These are phyloP conservation scores for Auricularia sp. DNA, from an alignment of 768 basidiomycete species.

Conservation along the genomic window DNA sequence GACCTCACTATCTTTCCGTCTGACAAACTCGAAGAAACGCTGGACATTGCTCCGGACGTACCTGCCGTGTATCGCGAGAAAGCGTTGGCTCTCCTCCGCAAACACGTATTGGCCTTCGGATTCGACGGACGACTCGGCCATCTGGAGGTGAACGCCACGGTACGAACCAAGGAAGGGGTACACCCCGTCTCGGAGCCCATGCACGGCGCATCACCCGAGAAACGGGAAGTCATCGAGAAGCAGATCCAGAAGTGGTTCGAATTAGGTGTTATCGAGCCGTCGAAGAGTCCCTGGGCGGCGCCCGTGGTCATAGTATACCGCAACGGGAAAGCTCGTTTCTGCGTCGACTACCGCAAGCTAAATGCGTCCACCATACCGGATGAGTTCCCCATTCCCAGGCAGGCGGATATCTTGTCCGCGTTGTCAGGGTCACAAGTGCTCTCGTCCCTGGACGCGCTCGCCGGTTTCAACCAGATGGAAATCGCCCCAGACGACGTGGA, in stretches of 20 bases:
- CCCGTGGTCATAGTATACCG: slow-evolving; percentile 26
- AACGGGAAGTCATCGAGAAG: too few species aligned
- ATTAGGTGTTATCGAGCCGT: slow-evolving; percentile 29
- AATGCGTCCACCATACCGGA: slow-evolving; percentile 18
- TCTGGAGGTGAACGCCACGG: slow-evolving; percentile 15
- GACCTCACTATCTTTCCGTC: too few species aligned
- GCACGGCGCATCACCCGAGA: slow-evolving; percentile 15
- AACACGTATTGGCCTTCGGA: slow-evolving; percentile 18
- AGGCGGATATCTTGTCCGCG: slow-evolving; percentile 19
- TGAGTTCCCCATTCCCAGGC: slow-evolving; percentile 21
- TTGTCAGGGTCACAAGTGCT: slow-evolving; percentile 23
- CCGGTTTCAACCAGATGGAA: slow-evolving; percentile 32
- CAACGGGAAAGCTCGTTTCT: slow-evolving; percentile 30
- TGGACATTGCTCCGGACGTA: slow-evolving; percentile 14
- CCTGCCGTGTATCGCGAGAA: not conserved
- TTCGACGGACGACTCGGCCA: slow-evolving; percentile 22
- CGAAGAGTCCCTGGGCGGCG: slow-evolving; percentile 27
- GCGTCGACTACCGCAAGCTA: slow-evolving; percentile 21
- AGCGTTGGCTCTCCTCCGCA: slow-evolving; percentile 11
- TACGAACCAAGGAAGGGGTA: slow-evolving; percentile 16
- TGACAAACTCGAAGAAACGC: slow-evolving; percentile 4
- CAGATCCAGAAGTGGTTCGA: slow-evolving; percentile 24
- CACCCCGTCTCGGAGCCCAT: slow-evolving; percentile 15
- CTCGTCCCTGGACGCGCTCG: slow-evolving; percentile 25
- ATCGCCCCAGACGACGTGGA: too few species aligned